Conservation (phyloP, 768 basidiomycete genomes). For the Kwoniella mangroviensis region DNA sequence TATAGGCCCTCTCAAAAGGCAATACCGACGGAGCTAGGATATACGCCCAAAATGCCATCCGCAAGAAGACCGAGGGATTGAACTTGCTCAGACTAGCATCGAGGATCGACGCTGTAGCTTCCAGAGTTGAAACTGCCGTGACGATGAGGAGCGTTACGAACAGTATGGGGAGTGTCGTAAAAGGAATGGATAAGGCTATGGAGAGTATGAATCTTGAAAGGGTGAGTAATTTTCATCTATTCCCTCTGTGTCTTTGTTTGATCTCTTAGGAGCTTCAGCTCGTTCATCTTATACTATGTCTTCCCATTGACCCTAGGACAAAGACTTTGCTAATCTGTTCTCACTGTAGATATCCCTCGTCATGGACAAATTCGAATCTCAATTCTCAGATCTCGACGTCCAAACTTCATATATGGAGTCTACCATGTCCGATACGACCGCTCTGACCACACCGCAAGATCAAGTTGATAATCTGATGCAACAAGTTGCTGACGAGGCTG, state of each 20-base stretch:
- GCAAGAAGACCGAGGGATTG: constrained; percentile 93
- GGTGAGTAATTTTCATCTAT: constrained; percentile 62
- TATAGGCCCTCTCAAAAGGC: constrained; percentile 89
- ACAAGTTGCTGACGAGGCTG: constrained; percentile 95
- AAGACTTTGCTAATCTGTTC: no score
- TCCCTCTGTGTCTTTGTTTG: background rate
- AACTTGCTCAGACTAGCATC: constrained; percentile 88
- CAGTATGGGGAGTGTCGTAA: constrained; percentile 94
- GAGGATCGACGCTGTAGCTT: constrained; percentile 94
- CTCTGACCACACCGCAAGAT: constrained; percentile 91
- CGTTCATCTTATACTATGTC: no score
- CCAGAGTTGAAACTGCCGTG: constrained; percentile 95
- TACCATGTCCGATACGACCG: constrained; percentile 90
- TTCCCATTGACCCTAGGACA: no score
- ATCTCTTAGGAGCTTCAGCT: background rate
- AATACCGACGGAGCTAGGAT: constrained; percentile 97
- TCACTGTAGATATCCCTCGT: constrained; percentile 82
- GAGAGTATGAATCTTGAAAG: constrained; percentile 97
- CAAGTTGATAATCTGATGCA: constrained; percentile 90
- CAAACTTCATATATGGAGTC: constrained; percentile 99
- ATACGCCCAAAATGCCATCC: constrained; percentile 96
- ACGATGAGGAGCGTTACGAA: constrained; percentile 93
- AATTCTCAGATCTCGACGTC: constrained; percentile 95
- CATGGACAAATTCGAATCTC: constrained; percentile 98
- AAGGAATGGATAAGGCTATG: constrained; percentile 99